Evolutionary conservation across 129 eudicot species (phyloP), one percentile per base, ranked within the genome.

Genomic region (Heracleum sosnowskyi): DNA sequence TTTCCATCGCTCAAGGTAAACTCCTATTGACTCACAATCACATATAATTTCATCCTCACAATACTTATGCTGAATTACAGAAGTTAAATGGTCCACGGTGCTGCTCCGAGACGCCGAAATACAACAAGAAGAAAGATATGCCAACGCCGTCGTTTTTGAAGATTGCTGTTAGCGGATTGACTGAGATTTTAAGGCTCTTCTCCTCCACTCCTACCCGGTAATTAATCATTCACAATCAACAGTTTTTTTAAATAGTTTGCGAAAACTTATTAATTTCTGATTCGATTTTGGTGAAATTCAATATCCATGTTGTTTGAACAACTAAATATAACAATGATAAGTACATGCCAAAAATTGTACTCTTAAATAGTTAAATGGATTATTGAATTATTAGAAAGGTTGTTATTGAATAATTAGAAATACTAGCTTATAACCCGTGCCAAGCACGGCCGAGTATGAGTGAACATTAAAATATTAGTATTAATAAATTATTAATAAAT

Each of bases 181-280:
- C 98, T 4, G 92, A 93, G 81, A 79, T 93, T 81, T 85, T 93
- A 17, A 90, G 98, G 86, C 86, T 93, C 31, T 86, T 93, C 69
- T 87, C 89, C 46, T 81, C 90, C 36, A 20, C 10, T 33, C 78
- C 84, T 81, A 83, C 28, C 28, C 82, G 86, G 86, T 87, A 73
- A 78, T 18, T 22, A 15, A 16, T 34, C 49, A 41, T 55, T 5
- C 42, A 34, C 64, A 24, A 8, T 57, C 64, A n/a, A 24, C 64
- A 57, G 9, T n/a, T 47, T 47, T 15, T 6, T 17, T 1, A 8
- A 13, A 12, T 63, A 29, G 70, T 63, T n/a, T 26, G 70, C 35
- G 7, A 28, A 26, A 10, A 63, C 20, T 15, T 26, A 4, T 20
- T 20, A 18, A 34, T 34, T 68, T 35, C 37, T 31, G 7, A 13